These are phyloP conservation scores for Helichrysum umbraculigerum DNA, from an alignment of 129 eudicot genomes.

Conservation along the genomic window DNA sequence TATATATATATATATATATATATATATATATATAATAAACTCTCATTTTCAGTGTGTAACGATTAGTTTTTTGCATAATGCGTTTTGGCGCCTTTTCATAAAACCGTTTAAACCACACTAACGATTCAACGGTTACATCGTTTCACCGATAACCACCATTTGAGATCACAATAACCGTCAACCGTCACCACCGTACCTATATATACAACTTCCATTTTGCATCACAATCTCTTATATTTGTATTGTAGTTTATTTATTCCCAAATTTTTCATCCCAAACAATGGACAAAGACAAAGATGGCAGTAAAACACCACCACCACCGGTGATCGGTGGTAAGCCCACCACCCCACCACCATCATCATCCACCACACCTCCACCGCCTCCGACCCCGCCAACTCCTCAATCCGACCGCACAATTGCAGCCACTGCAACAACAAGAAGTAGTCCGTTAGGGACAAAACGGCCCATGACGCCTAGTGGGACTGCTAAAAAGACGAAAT, in stretches of 20 bases:
- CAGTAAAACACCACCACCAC: neutral
- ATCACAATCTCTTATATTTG: neutral
- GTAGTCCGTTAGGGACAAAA: neutral
- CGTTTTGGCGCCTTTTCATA: neutral
- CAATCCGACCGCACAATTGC: neutral
- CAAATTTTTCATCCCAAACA: neutral
- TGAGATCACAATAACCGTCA: neutral
- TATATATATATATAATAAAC: too few species aligned
- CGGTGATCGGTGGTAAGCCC: neutral
- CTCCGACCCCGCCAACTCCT: neutral
- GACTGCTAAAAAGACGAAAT: neutral
- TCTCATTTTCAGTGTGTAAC: neutral
- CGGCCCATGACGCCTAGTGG: neutral
- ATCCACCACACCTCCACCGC: neutral
- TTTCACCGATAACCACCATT: constrained; percentile 1
- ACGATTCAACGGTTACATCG: neutral
- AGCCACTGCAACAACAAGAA: neutral
- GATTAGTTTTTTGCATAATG: too few species aligned
- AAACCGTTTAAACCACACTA: neutral
- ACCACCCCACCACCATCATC: constrained; percentile 4
- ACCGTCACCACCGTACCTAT: constrained; percentile 6
- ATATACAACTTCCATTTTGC: neutral
- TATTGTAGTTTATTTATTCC: neutral
- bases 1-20: too few species aligned
- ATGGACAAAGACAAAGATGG: neutral